Evolutionary conservation across 2,329 filamentous ascomycete genomes (phyloP).

Genomic region (Aspergillus sp.): DNA sequence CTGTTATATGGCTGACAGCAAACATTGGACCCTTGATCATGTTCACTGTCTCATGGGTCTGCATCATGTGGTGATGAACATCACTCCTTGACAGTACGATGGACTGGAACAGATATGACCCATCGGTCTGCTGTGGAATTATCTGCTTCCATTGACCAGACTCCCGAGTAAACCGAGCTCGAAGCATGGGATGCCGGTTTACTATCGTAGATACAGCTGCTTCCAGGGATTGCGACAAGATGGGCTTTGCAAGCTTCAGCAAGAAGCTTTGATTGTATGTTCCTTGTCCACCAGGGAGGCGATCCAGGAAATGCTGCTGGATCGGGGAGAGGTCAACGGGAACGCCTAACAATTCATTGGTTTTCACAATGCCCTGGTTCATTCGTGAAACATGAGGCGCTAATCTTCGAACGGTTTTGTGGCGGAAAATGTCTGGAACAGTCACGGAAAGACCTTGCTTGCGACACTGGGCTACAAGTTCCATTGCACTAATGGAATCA

Average conservation of each 20-base stretch:
- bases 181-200: slow-evolving; percentile 11
- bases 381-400: background rate
- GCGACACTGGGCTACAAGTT: background rate
- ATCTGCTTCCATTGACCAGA: slow-evolving; percentile 4
- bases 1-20: background rate
- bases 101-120: background rate
- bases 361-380: no score
- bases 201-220: background rate
- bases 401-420: background rate
- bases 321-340: slow-evolving; percentile 8
- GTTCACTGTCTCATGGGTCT: background rate
- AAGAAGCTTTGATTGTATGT: slow-evolving; percentile 12
- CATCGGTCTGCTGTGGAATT: background rate
- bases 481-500: slow-evolving; percentile 1
- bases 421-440: background rate
- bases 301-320: slow-evolving; percentile 8
- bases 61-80: background rate
- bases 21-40: background rate
- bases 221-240: no score
- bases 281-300: background rate
- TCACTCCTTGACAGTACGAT: background rate
- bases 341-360: background rate
- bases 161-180: slow-evolving; percentile 7
- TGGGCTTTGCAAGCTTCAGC: slow-evolving; percentile 2
- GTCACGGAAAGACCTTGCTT: background rate